These are phyloP conservation scores for Cryptococcus sp. DNA, from an alignment of 1,284 basidiomycete genomes.

Conservation along the genomic window DNA sequence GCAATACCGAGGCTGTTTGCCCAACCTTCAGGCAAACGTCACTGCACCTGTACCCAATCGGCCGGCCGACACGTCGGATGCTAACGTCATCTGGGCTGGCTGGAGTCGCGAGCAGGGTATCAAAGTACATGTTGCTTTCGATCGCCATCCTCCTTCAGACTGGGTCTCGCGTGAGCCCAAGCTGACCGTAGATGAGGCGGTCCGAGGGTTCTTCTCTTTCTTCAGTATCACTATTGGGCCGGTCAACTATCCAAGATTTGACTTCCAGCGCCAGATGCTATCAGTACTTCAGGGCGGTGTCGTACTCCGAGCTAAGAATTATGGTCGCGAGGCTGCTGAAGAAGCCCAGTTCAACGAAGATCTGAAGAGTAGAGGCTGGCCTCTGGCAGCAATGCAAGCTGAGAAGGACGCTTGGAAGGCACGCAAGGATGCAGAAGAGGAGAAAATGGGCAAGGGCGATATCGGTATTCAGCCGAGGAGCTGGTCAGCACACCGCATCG, in stretches of 20 bases:
- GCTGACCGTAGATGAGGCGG: slow-evolving; percentile 37
- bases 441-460: slow-evolving; percentile 35
- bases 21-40: slow-evolving; percentile 47
- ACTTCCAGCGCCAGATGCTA: slow-evolving; percentile 28
- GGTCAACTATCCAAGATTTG: slow-evolving; percentile 18
- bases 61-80: slow-evolving; percentile 18
- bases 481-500: slow-evolving; percentile 40
- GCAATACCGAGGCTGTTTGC: slow-evolving; percentile 41
- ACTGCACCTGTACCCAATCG: slow-evolving; percentile 10
- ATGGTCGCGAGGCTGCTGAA: slow-evolving; percentile 14
- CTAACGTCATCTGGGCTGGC: slow-evolving; percentile 41
- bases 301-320: slow-evolving; percentile 10
- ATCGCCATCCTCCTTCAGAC: slow-evolving; percentile 15
- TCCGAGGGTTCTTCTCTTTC: slow-evolving; percentile 44
- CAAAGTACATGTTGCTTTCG: slow-evolving; percentile 37
- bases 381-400: slow-evolving; percentile 3
- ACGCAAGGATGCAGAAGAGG: slow-evolving; percentile 18
- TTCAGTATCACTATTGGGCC: slow-evolving; percentile 16
- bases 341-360: slow-evolving; percentile 5
- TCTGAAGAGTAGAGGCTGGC: slow-evolving; percentile 2
- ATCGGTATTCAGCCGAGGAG: slow-evolving; percentile 36
- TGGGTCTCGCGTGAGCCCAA: slow-evolving; percentile 27
- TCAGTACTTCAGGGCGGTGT: slow-evolving; percentile 45
- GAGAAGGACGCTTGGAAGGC: slow-evolving; percentile 13
- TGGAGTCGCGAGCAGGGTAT: slow-evolving; percentile 43